phyloP scores from a whole-genome alignment of 169 alveolate species.

The Eimeria tenella region DNA sequence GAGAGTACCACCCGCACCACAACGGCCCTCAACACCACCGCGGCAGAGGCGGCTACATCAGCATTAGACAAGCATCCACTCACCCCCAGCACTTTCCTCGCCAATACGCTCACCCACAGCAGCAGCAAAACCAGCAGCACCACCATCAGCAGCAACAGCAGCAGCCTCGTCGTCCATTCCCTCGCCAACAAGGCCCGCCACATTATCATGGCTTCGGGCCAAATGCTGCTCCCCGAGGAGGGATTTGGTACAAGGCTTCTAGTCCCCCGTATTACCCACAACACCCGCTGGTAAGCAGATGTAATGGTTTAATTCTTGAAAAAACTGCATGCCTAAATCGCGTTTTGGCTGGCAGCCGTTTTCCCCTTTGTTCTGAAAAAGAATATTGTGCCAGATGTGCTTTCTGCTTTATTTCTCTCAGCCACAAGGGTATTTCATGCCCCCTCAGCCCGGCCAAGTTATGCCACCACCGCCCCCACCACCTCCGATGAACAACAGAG shows the following conservation, averaged over 20 bases:
- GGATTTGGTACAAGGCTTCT: background rate
- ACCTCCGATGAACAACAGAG: background rate
- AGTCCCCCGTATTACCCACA: background rate
- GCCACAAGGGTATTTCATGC: constrained; percentile 6
- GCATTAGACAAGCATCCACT: background rate
- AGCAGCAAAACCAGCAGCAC: background rate
- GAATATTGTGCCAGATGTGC: too few species aligned
- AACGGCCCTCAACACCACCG: background rate
- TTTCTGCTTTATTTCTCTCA: background rate
- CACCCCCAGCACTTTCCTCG: background rate
- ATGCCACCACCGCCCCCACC: constrained; percentile 29
- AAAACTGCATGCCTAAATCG: too few species aligned
- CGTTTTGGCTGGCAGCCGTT: too few species aligned
- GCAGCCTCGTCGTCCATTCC: background rate
- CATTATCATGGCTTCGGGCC: background rate
- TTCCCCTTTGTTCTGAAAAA: too few species aligned
- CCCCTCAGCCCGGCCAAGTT: background rate
- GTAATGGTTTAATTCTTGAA: background rate
- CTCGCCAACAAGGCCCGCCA: background rate
- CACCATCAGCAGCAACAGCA: background rate
- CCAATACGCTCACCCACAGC: background rate
- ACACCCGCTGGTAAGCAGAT: constrained; percentile 1
- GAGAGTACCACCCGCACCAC: background rate
- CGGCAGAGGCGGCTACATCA: background rate
- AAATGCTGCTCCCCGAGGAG: background rate